Conservation (phyloP, 225 moss, liverwort and hornwort genomes). For the Bryoerythrophyllum caledonicum region DNA sequence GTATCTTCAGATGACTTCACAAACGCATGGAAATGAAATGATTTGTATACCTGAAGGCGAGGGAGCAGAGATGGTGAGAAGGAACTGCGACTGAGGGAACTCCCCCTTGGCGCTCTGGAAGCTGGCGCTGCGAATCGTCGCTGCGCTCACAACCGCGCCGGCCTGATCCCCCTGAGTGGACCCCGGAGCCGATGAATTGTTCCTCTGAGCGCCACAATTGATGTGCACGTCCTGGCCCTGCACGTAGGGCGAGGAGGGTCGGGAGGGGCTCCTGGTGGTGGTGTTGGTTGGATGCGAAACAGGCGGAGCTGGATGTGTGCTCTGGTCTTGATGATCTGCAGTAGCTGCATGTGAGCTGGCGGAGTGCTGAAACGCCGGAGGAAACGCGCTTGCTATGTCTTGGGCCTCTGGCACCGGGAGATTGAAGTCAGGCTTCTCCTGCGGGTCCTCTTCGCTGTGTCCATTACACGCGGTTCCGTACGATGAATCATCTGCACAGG, state of each 20-base stretch:
- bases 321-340: too few relatives aligned
- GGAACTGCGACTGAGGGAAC: constrained; percentile 47
- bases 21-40: neutral
- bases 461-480: constrained; percentile 40
- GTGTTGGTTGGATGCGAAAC: constrained; percentile 16
- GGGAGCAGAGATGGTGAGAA: constrained; percentile 57
- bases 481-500: constrained; percentile 44
- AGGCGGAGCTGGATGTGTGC: constrained; percentile 27
- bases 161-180: constrained; percentile 26
- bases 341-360: neutral
- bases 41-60: constrained; percentile 41
- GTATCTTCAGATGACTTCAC: too few relatives aligned
- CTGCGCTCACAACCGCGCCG: constrained; percentile 16
- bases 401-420: constrained; percentile 27
- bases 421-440: constrained; percentile 29
- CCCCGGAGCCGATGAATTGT: constrained; percentile 18
- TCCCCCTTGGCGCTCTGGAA: constrained; percentile 37
- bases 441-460: constrained; percentile 40
- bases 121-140: constrained; percentile 32
- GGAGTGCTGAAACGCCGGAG: constrained; percentile 39
- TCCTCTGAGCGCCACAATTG: constrained; percentile 31
- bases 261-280: constrained; percentile 35
- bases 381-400: constrained; percentile 42
- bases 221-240: constrained; percentile 48
- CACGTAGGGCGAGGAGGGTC: constrained; percentile 48